phyloP scores from a whole-genome alignment of 2,329 filamentous ascomycete genomes.

The Ascochyta viciae-villosae region DNA sequence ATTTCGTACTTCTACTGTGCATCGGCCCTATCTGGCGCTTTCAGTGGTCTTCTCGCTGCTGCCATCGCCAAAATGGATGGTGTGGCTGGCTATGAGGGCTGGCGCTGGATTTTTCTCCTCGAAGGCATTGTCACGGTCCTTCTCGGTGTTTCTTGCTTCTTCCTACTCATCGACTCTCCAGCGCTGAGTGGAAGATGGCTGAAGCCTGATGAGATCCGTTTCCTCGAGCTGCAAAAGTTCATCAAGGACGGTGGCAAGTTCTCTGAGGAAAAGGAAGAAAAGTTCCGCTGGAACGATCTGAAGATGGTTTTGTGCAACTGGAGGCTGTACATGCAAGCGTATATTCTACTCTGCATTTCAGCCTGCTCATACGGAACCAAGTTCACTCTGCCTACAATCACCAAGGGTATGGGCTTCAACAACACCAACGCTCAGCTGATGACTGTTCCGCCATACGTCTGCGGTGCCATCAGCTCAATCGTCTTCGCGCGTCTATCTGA shows the following conservation, averaged over 20 bases:
- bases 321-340: constrained; percentile 41
- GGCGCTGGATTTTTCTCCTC: constrained; percentile 55
- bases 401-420: constrained; percentile 39
- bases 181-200: constrained; percentile 28
- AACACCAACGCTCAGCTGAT: constrained; percentile 41
- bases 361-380: constrained; percentile 41
- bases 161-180: constrained; percentile 35
- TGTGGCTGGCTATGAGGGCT: constrained; percentile 50
- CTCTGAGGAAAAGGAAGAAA: constrained; percentile 24
- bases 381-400: constrained; percentile 40
- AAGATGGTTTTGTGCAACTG: constrained; percentile 38
- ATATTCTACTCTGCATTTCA: constrained; percentile 34
- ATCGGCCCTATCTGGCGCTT: constrained; percentile 48
- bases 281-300: constrained; percentile 33
- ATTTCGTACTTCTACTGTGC: constrained; percentile 50
- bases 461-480: constrained; percentile 33
- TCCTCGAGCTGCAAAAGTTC: constrained; percentile 32
- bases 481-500: constrained; percentile 34
- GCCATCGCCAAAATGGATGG: constrained; percentile 50
- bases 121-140: constrained; percentile 48
- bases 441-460: constrained; percentile 37
- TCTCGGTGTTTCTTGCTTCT: constrained; percentile 37
- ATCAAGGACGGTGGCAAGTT: constrained; percentile 32
- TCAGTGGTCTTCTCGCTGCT: constrained; percentile 52
- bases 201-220: constrained; percentile 33